These are phyloP conservation scores for Tillandsia fasciculata DNA, from an alignment of 176 grass and related monocot genomes.

Conservation along the genomic window DNA sequence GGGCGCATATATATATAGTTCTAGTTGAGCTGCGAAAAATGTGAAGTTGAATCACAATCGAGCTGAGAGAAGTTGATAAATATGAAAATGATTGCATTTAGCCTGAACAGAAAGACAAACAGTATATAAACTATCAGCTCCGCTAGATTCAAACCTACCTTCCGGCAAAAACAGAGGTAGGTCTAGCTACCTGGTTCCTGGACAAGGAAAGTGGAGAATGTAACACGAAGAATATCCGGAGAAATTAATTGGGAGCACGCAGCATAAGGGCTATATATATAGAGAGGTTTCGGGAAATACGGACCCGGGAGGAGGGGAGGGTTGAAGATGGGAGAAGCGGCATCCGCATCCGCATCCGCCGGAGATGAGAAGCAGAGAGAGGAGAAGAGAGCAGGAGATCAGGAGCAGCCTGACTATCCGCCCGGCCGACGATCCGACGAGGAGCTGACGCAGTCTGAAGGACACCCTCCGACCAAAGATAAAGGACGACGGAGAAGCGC, in stretches of 20 bases:
- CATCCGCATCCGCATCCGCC: neutral
- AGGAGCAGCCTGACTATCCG: neutral
- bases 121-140: neutral
- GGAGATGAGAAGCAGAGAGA: neutral
- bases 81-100: neutral
- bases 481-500: neutral
- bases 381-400: neutral
- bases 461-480: neutral
- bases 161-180: neutral
- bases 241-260: neutral
- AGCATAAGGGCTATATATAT: neutral
- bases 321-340: neutral
- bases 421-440: neutral
- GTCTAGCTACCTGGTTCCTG: neutral
- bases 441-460: neutral
- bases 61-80: neutral
- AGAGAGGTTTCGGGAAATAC: neutral
- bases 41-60: neutral
- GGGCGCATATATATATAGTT: neutral
- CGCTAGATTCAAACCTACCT: neutral
- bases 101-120: neutral
- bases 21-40: neutral
- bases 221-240: neutral
- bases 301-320: neutral
- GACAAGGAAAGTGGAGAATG: neutral